Evolutionary conservation across 768 basidiomycete genomes (phyloP).

Genomic region (Nidularia pulvinata): DNA sequence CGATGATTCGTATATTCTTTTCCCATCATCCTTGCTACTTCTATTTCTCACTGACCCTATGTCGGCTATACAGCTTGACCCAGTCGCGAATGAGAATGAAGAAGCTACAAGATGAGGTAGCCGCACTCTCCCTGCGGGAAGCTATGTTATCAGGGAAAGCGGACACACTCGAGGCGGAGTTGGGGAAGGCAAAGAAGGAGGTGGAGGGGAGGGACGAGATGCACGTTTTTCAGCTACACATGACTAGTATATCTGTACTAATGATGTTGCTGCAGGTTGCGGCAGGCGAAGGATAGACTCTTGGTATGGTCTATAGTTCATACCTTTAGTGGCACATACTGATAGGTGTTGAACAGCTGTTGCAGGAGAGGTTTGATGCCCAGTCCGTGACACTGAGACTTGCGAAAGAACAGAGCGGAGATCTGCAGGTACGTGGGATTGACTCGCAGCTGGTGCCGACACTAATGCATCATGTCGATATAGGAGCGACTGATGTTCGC

Average conservation of each 20-base stretch:
- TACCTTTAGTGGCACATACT: too few relatives aligned
- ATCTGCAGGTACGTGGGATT: slow-evolving; percentile 33
- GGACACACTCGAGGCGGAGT: background rate
- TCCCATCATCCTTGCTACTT: too few relatives aligned
- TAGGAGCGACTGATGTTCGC: slow-evolving; percentile 35
- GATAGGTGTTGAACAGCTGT: background rate
- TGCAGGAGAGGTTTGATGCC: slow-evolving; percentile 57
- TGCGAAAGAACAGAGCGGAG: slow-evolving; percentile 52
- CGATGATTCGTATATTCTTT: background rate
- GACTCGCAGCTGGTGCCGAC: slow-evolving; percentile 3
- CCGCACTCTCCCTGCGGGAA: background rate
- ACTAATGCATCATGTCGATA: background rate
- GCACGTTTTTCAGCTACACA: background rate
- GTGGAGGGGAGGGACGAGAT: background rate
- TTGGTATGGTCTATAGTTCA: background rate
- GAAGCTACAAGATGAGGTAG: background rate
- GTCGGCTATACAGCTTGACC: background rate
- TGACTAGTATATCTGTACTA: too few relatives aligned
- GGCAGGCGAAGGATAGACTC: background rate
- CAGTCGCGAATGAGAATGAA: background rate
- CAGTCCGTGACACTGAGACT: slow-evolving; percentile 51
- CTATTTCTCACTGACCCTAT: too few relatives aligned
- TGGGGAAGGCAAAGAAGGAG: background rate
- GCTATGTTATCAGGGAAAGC: background rate
- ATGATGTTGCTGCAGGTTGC: background rate